Evolutionary conservation across 441 rosid genomes (phyloP).

Genomic region (Adansonia gregorii): DNA sequence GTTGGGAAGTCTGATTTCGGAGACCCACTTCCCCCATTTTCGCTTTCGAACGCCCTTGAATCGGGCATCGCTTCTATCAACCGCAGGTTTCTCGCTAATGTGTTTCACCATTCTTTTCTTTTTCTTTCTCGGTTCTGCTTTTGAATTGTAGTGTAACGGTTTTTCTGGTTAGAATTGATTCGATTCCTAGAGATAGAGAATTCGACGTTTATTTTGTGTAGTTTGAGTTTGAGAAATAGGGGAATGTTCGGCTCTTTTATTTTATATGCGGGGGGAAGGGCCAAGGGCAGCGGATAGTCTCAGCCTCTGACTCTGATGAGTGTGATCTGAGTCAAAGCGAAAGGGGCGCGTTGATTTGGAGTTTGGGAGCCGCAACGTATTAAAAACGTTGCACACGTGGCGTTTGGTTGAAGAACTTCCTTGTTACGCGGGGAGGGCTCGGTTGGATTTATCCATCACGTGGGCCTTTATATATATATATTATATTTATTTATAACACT

Average conservation of each 20-base stretch:
- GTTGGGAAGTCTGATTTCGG: conserved; percentile 64
- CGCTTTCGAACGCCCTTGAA: conserved; percentile 45
- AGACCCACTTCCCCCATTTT: conserved; percentile 73
- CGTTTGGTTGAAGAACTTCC: neutral
- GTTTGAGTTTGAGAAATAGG: neutral
- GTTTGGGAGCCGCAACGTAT: neutral
- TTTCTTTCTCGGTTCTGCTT: neutral
- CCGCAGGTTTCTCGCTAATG: conserved; percentile 5
- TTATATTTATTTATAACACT: no score
- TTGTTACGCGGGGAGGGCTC: conserved; percentile 33
- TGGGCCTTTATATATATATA: neutral
- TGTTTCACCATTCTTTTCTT: conserved; percentile 34
- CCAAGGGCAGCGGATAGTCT: no score
- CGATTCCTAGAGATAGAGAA: no score
- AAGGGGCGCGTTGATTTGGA: conserved; percentile 36
- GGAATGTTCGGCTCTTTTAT: conserved; percentile 35
- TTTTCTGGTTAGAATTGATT: no score
- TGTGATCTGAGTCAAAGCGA: conserved; percentile 18
- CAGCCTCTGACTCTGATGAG: neutral
- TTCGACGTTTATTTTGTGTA: no score
- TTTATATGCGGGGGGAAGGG: neutral
- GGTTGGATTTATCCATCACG: conserved; percentile 5
- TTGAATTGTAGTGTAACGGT: no score
- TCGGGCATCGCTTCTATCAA: conserved; percentile 27
- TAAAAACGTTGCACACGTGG: conserved; percentile 24